Percentiles rank a stretch among this genome's conserved stretches.
Evolutionary conservation across 2,329 filamentous ascomycete species (phyloP).

Genomic region (Colletotrichum cordylinicola): DNA sequence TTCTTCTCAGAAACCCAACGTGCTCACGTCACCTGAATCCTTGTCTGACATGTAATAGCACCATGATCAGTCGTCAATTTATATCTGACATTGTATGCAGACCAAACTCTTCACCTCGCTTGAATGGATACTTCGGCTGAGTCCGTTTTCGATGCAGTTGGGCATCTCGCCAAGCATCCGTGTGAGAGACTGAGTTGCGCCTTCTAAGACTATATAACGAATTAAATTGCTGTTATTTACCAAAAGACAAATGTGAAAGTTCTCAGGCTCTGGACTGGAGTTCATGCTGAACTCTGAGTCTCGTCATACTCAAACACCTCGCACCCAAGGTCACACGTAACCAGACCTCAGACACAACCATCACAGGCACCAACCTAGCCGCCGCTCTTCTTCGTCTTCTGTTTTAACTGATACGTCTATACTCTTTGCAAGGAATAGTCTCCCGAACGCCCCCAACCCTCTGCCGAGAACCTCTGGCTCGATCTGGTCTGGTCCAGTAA

Average conservation of each 20-base stretch:
- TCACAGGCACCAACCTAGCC: fast-evolving
- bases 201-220: not conserved
- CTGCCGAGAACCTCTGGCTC: no score
- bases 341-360: not conserved
- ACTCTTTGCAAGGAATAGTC: not conserved
- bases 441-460: fast-evolving
- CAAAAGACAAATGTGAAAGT: not conserved
- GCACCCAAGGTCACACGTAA: not conserved
- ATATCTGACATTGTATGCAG: not conserved
- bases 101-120: not conserved
- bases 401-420: no score
- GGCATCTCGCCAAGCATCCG: not conserved
- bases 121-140: fast-evolving
- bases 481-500: fast-evolving
- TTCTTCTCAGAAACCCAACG: not conserved
- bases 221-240: not conserved
- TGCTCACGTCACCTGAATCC: no score
- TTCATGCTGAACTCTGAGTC: not conserved
- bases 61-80: fast-evolving
- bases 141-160: not conserved
- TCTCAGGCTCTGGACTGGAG: not conserved
- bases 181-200: not conserved
- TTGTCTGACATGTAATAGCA: not conserved
- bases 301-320: not conserved
- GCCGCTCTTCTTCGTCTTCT: fast-evolving